These are phyloP conservation scores for Komagataella mondaviorum DNA, from an alignment of 805 yeast genomes.

Conservation along the genomic window DNA sequence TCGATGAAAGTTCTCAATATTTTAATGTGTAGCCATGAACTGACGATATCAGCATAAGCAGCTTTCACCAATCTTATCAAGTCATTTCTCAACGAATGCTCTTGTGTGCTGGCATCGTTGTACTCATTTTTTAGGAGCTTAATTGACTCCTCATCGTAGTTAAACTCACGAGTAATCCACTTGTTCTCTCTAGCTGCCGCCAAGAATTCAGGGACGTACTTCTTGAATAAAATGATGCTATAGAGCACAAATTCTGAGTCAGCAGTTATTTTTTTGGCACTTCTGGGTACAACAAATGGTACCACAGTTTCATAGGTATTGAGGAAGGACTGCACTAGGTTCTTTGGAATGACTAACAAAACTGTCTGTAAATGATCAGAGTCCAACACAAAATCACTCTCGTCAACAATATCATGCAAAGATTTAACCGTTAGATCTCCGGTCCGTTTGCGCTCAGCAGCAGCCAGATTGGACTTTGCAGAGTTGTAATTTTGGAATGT, in stretches of 20 bases:
- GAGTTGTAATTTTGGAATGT: slow-evolving; percentile 62
- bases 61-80: slow-evolving; percentile 72
- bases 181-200: slow-evolving; percentile 68
- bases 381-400: slow-evolving; percentile 69
- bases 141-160: slow-evolving; percentile 66
- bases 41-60: slow-evolving; percentile 77
- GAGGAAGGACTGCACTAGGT: slow-evolving; percentile 44
- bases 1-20: slow-evolving; percentile 83
- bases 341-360: slow-evolving; percentile 80
- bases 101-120: slow-evolving; percentile 60
- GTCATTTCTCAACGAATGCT: slow-evolving; percentile 62
- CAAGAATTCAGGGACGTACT: slow-evolving; percentile 56
- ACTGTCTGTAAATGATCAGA: slow-evolving; percentile 81
- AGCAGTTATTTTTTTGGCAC: slow-evolving; percentile 53
- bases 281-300: slow-evolving; percentile 83
- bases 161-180: slow-evolving; percentile 88
- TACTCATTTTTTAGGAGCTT: slow-evolving; percentile 68
- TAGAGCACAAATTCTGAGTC: slow-evolving; percentile 69
- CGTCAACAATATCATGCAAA: slow-evolving; percentile 75
- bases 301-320: slow-evolving; percentile 63
- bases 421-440: slow-evolving; percentile 91
- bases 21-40: slow-evolving; percentile 86
- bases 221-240: slow-evolving; percentile 76
- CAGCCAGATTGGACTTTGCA: slow-evolving; percentile 72
- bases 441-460: slow-evolving; percentile 84